Conservation (phyloP, 2,329 filamentous ascomycete species). For the Fusarium incarnatum region DNA sequence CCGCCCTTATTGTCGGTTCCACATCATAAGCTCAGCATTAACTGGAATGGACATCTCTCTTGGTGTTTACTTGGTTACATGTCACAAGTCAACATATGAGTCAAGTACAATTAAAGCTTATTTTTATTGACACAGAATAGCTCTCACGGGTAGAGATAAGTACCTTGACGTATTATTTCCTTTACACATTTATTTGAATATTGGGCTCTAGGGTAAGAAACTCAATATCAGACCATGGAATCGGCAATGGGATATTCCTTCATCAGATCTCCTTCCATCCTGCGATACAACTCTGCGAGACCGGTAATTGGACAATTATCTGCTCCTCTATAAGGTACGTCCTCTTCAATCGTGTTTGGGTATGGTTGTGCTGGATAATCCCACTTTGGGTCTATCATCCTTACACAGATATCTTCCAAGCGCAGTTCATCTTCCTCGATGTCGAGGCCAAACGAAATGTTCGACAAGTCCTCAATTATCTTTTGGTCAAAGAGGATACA, state of each 20-base stretch:
- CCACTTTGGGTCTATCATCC: constrained; percentile 27
- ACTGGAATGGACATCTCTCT: background rate
- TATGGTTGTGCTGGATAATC: constrained; percentile 18
- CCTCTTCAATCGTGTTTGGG: background rate
- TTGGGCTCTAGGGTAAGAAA: background rate
- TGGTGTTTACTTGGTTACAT: background rate
- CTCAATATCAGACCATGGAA: background rate
- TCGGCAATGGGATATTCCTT: constrained; percentile 18
- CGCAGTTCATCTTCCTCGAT: constrained; percentile 1
- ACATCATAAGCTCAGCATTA: background rate
- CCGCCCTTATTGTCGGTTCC: background rate
- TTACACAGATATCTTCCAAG: background rate
- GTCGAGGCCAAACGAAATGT: constrained; percentile 3
- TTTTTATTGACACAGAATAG: background rate
- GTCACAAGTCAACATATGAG: background rate
- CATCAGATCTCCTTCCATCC: constrained; percentile 23
- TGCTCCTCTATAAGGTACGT: constrained; percentile 7
- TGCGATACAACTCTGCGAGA: constrained; percentile 18
- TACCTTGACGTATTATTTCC: background rate
- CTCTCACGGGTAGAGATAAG: background rate
- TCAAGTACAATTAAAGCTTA: background rate
- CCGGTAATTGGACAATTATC: background rate
- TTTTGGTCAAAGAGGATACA: constrained; percentile 15
- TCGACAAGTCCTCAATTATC: constrained; percentile 6
- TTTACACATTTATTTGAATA: too few species aligned